phyloP scores from a whole-genome alignment of 352 stramenopile species.

The Phytophthora tubulina region DNA sequence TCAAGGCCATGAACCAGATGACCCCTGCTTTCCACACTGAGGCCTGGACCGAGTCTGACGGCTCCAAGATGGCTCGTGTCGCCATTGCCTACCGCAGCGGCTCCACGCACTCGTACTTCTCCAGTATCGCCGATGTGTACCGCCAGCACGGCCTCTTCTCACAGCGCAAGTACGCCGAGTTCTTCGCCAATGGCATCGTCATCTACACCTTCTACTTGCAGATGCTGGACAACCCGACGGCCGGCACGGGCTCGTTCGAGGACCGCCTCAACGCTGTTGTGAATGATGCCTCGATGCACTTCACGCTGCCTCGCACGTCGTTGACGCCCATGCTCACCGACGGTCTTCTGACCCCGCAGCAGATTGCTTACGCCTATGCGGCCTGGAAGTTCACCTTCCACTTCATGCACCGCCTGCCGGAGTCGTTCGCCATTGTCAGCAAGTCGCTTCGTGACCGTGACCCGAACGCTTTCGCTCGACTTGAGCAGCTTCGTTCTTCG shows the following conservation, averaged over 20 bases:
- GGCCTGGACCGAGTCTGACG: slow-evolving; percentile 75
- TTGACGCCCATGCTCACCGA: slow-evolving; percentile 86
- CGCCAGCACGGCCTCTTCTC: slow-evolving; percentile 85
- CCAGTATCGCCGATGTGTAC: slow-evolving; percentile 88
- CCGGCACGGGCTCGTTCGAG: slow-evolving; percentile 69
- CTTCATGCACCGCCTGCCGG: slow-evolving; percentile 87
- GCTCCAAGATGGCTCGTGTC: slow-evolving; percentile 81
- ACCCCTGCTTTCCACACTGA: slow-evolving; percentile 86
- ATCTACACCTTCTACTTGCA: slow-evolving; percentile 90
- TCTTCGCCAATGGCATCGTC: slow-evolving; percentile 88
- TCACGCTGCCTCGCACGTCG: slow-evolving; percentile 84
- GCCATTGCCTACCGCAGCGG: slow-evolving; percentile 83
- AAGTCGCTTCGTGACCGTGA: slow-evolving; percentile 84
- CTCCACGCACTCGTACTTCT: slow-evolving; percentile 89
- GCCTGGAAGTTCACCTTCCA: slow-evolving; percentile 92
- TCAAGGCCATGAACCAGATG: slow-evolving; percentile 77
- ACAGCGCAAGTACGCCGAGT: slow-evolving; percentile 87
- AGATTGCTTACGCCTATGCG: slow-evolving; percentile 88
- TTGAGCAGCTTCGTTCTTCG: slow-evolving; percentile 79
- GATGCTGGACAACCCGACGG: slow-evolving; percentile 65
- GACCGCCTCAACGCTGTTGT: slow-evolving; percentile 73
- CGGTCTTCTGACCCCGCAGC: slow-evolving; percentile 74
- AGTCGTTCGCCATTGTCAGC: slow-evolving; percentile 82
- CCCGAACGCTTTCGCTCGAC: slow-evolving; percentile 74
- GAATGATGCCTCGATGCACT: slow-evolving; percentile 84